A percentile compares a stretch with the other conserved stretches of the same genome.
Conservation (phyloP, 2,329 filamentous ascomycete species). For the Apiospora pterosperma region DNA sequence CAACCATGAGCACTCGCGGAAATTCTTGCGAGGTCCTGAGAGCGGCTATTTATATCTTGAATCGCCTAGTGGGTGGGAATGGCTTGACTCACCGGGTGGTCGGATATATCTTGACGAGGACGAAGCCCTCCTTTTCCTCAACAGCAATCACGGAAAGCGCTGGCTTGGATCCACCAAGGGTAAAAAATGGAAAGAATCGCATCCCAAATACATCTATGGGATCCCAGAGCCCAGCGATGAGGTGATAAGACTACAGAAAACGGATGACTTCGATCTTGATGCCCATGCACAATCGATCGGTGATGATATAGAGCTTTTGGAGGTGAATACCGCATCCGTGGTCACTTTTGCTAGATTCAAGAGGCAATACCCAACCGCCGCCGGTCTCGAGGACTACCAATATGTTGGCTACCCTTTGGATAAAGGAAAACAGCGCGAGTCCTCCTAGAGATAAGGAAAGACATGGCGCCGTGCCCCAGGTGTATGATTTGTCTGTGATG, state of each 20-base stretch:
- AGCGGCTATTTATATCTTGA: background rate
- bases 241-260: background rate
- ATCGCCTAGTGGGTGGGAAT: background rate
- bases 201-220: too few relatives aligned
- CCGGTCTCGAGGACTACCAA: background rate
- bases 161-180: background rate
- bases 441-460: background rate
- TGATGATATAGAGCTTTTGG: background rate
- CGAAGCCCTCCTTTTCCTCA: background rate
- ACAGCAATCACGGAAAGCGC: background rate
- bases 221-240: background rate
- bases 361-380: background rate
- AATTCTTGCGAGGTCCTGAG: background rate
- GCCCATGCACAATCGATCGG: too few relatives aligned
- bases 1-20: background rate
- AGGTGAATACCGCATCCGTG: background rate
- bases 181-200: background rate
- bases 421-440: background rate
- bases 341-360: background rate
- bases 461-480: too few relatives aligned
- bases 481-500: too few relatives aligned
- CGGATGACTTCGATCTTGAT: too few relatives aligned
- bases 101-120: background rate
- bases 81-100: background rate
- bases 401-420: background rate